Conservation (phyloP, 305 asterid species). For the Fraxinus platypoda region DNA sequence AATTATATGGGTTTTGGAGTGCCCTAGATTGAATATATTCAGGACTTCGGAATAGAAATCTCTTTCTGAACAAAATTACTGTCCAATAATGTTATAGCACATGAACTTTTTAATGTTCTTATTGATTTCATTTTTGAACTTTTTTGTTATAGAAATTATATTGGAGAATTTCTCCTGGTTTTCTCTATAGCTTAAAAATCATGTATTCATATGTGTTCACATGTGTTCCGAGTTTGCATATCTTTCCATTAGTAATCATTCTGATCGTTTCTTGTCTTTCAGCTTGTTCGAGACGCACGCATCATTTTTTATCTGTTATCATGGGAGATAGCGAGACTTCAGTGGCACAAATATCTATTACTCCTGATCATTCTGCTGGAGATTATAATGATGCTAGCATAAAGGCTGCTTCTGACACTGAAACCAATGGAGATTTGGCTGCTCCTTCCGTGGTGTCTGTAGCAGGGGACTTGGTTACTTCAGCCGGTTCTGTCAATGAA, state of each 20-base stretch:
- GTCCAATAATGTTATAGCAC: not conserved
- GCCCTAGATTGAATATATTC: not conserved
- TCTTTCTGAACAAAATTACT: not conserved
- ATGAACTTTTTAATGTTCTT: not conserved
- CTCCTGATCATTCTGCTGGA: conserved; percentile 28
- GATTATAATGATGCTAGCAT: conserved; percentile 32
- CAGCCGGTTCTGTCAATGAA: conserved; percentile 27
- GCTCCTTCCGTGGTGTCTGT: conserved; percentile 28
- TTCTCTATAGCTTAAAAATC: not conserved
- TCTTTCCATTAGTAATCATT: not conserved
- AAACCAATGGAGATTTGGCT: conserved; percentile 33
- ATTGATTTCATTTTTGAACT: not conserved
- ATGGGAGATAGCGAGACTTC: conserved; percentile 60
- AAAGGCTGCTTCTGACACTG: conserved; percentile 31
- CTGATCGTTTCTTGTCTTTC: not conserved
- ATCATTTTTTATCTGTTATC: conserved; percentile 7
- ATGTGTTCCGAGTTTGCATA: not conserved
- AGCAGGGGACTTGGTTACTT: conserved; percentile 32
- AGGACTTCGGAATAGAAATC: not conserved
- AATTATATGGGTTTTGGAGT: not conserved
- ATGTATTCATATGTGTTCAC: not conserved
- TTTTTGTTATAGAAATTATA: not conserved
- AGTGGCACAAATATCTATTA: conserved; percentile 43
- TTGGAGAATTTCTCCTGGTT: not conserved
- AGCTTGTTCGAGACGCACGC: conserved; percentile 12